Evolutionary conservation across 2,329 filamentous ascomycete species (phyloP), one percentile per base, ranked within the genome.

Genomic region (Epichloe aotearoae): DNA sequence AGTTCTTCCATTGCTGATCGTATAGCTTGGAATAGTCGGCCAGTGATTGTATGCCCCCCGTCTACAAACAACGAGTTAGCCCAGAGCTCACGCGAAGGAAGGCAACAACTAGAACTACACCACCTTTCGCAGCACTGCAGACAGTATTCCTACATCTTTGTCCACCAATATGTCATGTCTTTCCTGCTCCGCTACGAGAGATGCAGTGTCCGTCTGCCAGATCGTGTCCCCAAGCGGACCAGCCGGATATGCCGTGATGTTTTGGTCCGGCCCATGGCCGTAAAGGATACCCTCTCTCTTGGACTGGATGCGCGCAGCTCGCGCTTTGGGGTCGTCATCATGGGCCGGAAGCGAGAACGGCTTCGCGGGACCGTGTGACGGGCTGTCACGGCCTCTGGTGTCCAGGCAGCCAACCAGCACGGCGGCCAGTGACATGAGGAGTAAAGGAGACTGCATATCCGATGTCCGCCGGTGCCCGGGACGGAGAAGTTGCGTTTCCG

Each of bases 21-120:
- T 74, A 75, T 2, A 74, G 60, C 20, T 66, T 58, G 38, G 49
- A 51, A 52, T 68, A 73, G 58, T 71, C 69, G 12, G 64, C 60
- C 33, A 68, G 50, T 12, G 59, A 60, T 30, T 60, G 56, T n/a
- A 67, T 52, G 7, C 58, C 58, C 58, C 14, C 60, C 59, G 49
- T 30, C 26, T 30, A 11, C 26, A 30, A 11, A 11, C 26, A 30
- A 30, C 10, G 26, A 11, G 8, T 30, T 11, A 30, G 26, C 26
- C 3, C 3, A 30, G 26, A 30, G 26, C 26, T 10, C 26, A 11
- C 8, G 26, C 8, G 8, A 4, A 11, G 26, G 7, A 8, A 10
- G 26, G 26, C 26, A 8, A 30, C 26, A 10, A 10, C 26, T 0
- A 10, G 8, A 30, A 30, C 10, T 11, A 8, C 8, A 11, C 8